Evolutionary conservation across 345 rosid genomes (phyloP).

Genomic region (Ceriops decandra): DNA sequence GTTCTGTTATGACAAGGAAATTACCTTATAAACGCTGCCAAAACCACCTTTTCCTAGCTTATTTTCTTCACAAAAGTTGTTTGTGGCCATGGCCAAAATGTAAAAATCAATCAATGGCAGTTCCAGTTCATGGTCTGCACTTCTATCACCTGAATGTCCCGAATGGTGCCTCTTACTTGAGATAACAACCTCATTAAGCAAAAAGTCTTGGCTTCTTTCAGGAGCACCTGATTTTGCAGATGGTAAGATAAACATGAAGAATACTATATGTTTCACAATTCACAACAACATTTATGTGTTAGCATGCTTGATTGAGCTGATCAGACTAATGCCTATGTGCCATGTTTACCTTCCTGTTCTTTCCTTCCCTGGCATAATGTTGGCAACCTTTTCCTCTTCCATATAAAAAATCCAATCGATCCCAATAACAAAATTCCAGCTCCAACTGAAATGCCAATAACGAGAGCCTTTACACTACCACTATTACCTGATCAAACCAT

Average conservation of each 20-base stretch:
- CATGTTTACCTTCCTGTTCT: slow-evolving; percentile 34
- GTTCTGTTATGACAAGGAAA: background rate
- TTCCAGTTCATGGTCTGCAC: slow-evolving; percentile 43
- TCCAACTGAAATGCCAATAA: slow-evolving; percentile 50
- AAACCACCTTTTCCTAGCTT: slow-evolving; percentile 72
- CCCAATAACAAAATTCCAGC: slow-evolving; percentile 39
- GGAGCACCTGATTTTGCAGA: slow-evolving; percentile 30
- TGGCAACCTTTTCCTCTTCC: slow-evolving; percentile 45
- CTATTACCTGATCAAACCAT: slow-evolving; percentile 38
- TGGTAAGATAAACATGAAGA: background rate
- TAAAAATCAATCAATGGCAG: slow-evolving; percentile 51
- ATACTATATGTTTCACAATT: background rate
- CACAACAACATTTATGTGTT: too few species aligned
- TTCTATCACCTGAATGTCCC: slow-evolving; percentile 19
- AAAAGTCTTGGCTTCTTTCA: slow-evolving; percentile 63
- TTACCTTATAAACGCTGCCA: slow-evolving; percentile 81
- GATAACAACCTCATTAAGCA: slow-evolving; percentile 52
- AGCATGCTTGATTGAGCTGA: background rate
- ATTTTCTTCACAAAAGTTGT: slow-evolving; percentile 43
- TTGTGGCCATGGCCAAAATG: slow-evolving; percentile 40
- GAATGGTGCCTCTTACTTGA: slow-evolving; percentile 57
- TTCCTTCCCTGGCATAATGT: slow-evolving; percentile 10
- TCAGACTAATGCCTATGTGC: background rate
- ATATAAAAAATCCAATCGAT: slow-evolving; percentile 30
- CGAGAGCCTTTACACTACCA: slow-evolving; percentile 14